phyloP scores from a whole-genome alignment of 768 basidiomycete species.

The Amylocystis lapponica region DNA sequence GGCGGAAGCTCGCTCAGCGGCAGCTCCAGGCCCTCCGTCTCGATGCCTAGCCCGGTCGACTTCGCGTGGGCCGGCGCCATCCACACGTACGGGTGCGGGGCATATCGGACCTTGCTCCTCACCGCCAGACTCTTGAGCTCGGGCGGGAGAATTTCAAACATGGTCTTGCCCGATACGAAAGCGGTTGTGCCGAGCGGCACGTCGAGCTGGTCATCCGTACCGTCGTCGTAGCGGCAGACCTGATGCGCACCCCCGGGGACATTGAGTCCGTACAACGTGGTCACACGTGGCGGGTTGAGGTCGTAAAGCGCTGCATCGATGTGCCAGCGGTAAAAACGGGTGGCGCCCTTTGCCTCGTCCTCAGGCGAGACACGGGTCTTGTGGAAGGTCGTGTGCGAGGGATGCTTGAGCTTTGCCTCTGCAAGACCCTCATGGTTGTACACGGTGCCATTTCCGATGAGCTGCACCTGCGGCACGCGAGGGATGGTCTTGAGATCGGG shows the following conservation, averaged over 20 bases:
- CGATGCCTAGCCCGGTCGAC: constrained; percentile 80
- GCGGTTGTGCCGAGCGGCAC: constrained; percentile 88
- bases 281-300: constrained; percentile 74
- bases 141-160: constrained; percentile 73
- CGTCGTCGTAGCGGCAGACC: constrained; percentile 75
- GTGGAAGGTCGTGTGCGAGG: constrained; percentile 83
- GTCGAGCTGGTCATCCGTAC: constrained; percentile 73
- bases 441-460: constrained; percentile 84
- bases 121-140: constrained; percentile 79
- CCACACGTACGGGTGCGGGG: constrained; percentile 88
- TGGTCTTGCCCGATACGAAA: constrained; percentile 74
- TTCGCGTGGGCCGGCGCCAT: constrained; percentile 73
- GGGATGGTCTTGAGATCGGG: constrained; percentile 91
- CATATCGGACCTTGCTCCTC: constrained; percentile 66
- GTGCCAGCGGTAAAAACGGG: constrained; percentile 91
- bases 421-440: constrained; percentile 78
- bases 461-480: constrained; percentile 81
- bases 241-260: constrained; percentile 67
- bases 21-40: constrained; percentile 70
- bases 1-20: constrained; percentile 60
- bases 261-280: constrained; percentile 73
- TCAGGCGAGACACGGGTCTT: constrained; percentile 67
- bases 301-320: constrained; percentile 86
- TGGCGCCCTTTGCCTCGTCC: constrained; percentile 71
- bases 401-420: constrained; percentile 77